phyloP scores from a whole-genome alignment of 2,329 filamentous ascomycete genomes.

The Colletotrichum sp. region DNA sequence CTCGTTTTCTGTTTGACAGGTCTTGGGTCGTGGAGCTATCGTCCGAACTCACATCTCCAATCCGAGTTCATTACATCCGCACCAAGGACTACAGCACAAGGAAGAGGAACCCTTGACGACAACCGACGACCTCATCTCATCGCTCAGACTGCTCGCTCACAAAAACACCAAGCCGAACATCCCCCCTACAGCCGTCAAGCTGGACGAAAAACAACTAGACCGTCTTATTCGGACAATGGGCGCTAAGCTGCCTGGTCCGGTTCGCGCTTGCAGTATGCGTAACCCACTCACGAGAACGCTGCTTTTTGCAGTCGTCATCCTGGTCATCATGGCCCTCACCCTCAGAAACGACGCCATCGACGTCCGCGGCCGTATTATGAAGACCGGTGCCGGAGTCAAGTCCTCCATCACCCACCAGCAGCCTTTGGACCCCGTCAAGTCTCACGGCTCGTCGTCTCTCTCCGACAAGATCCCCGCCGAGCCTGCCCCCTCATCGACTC shows the following conservation, averaged over 20 bases:
- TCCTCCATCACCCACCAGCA: slow-evolving; percentile 31
- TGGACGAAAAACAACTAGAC: slow-evolving; percentile 17
- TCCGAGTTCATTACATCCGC: not conserved
- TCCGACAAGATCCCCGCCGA: slow-evolving; percentile 33
- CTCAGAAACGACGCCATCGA: slow-evolving; percentile 45
- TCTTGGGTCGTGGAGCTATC: not conserved
- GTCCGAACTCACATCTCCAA: not conserved
- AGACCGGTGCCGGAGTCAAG: slow-evolving; percentile 40
- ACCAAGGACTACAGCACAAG: not conserved
- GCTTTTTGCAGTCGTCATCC: slow-evolving; percentile 45
- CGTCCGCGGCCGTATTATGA: slow-evolving; percentile 45
- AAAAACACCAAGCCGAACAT: not conserved
- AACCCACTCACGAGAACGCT: slow-evolving; percentile 52
- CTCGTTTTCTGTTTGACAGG: not conserved
- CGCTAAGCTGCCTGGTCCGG: slow-evolving; percentile 41
- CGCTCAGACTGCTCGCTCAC: not conserved
- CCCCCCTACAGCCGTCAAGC: slow-evolving; percentile 1
- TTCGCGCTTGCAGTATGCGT: slow-evolving; percentile 53
- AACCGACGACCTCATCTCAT: not conserved
- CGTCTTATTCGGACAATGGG: slow-evolving; percentile 34
- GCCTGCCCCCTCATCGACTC: slow-evolving; percentile 25
- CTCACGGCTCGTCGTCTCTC: slow-evolving; percentile 18
- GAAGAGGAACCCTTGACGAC: not conserved
- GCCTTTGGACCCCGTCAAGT: slow-evolving; percentile 25
- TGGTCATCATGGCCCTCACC: slow-evolving; percentile 46